Evolutionary conservation across 352 stramenopile genomes (phyloP).

Genomic region (Phytophthora chlamydospora): DNA sequence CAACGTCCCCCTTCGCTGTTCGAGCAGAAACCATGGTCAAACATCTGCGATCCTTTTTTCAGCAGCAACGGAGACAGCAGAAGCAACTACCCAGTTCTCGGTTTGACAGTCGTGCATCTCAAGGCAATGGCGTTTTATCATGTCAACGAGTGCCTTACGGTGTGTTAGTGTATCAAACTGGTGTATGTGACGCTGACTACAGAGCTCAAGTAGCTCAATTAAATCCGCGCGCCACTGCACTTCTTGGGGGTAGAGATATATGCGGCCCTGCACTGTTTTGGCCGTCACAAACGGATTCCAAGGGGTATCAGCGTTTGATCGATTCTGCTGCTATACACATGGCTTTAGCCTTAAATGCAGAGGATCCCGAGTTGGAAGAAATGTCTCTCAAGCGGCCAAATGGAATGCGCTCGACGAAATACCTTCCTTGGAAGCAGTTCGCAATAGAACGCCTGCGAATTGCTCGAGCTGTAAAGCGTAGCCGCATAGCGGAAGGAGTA

Average conservation of each 20-base stretch:
- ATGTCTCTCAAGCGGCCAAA: constrained; percentile 2
- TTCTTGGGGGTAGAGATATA: constrained; percentile 9
- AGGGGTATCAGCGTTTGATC: constrained; percentile 21
- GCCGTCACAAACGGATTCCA: constrained; percentile 15
- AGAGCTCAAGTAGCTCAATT: constrained; percentile 15
- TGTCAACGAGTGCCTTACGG: constrained; percentile 27
- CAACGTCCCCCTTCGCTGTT: constrained; percentile 12
- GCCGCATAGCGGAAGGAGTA: constrained; percentile 11
- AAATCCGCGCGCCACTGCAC: constrained; percentile 25
- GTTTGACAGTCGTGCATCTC: constrained; percentile 1
- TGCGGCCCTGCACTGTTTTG: constrained; percentile 29
- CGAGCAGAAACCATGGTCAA: constrained; percentile 22
- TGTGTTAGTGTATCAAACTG: constrained; percentile 22
- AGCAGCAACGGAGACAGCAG: constrained; percentile 15
- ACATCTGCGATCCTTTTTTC: constrained; percentile 25
- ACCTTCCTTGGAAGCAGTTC: constrained; percentile 66
- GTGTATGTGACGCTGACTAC: neutral
- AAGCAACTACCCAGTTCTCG: constrained; percentile 5
- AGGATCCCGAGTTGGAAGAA: constrained; percentile 8
- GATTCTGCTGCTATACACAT: constrained; percentile 14
- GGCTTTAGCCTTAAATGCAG: constrained; percentile 3
- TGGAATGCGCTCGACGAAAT: constrained; percentile 44
- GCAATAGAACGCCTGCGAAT: constrained; percentile 56
- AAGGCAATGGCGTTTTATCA: constrained; percentile 12
- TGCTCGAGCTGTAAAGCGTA: constrained; percentile 36